phyloP scores from a whole-genome alignment of 176 grass and related monocot genomes.

The Ensete ventricosum region DNA sequence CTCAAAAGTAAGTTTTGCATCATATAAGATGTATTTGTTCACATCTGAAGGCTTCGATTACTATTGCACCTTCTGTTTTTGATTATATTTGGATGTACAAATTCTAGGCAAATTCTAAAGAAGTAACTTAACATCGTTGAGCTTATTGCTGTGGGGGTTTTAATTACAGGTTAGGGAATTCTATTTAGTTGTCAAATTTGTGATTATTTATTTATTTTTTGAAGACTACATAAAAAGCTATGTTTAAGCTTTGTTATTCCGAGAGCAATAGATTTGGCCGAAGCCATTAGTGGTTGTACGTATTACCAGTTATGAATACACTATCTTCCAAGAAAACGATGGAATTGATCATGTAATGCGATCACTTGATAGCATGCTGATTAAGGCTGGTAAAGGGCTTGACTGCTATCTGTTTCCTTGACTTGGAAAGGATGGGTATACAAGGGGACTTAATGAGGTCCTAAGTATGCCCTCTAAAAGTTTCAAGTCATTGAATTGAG shows the following conservation, averaged over 20 bases:
- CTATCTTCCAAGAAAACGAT: no score
- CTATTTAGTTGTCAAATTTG: not conserved
- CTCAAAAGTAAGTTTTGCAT: conserved; percentile 13
- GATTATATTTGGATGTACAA: not conserved
- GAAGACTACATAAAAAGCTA: not conserved
- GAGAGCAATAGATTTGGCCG: no score
- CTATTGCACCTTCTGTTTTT: not conserved
- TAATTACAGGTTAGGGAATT: not conserved
- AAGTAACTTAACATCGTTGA: not conserved
- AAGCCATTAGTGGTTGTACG: not conserved
- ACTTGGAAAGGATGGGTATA: no score
- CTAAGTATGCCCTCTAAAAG: no score
- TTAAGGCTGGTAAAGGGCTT: no score
- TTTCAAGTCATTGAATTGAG: no score
- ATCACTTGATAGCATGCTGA: no score
- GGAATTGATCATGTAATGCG: no score
- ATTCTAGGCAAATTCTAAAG: not conserved
- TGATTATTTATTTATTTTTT: not conserved
- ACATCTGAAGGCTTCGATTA: not conserved
- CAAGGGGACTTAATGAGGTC: no score
- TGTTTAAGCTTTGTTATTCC: no score
- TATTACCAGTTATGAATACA: no score
- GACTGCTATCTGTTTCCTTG: no score
- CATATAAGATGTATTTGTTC: not conserved
- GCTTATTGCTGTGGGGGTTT: not conserved